These are phyloP conservation scores for Aspergillus leporis DNA, from an alignment of 495 filamentous ascomycete species.

Conservation along the genomic window DNA sequence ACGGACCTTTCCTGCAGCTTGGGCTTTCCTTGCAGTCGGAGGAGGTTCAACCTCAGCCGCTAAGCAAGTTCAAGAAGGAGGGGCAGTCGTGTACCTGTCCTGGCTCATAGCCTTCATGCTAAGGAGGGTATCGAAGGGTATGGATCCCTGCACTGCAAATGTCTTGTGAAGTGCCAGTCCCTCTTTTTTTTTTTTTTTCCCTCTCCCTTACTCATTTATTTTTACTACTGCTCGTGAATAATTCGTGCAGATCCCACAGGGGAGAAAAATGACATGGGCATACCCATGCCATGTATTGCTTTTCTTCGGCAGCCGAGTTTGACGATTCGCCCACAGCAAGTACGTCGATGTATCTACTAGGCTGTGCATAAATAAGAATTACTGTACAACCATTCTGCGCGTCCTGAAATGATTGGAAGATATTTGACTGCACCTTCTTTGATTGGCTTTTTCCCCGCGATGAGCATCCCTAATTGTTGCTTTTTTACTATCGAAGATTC, in stretches of 20 bases:
- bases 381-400: slow-evolving; percentile 1
- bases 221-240: not conserved
- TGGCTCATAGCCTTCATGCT: slow-evolving; percentile 1
- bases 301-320: slow-evolving; percentile 2
- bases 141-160: not conserved
- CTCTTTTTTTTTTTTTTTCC: not conserved
- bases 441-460: not conserved
- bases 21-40: slow-evolving; percentile 1
- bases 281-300: slow-evolving; percentile 2
- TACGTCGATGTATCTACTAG: slow-evolving; percentile 2
- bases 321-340: not conserved
- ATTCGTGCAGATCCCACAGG: not conserved
- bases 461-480: not conserved
- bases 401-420: not conserved
- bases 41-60: not conserved
- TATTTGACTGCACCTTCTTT: not conserved
- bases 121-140: slow-evolving; percentile 1
- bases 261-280: not conserved
- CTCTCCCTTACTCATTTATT: not conserved
- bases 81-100: slow-evolving; percentile 1
- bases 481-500: not conserved
- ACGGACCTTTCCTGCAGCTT: slow-evolving; percentile 1
- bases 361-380: not conserved
- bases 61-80: slow-evolving; percentile 2
- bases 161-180: not conserved